phyloP scores from a whole-genome alignment of 2,329 filamentous ascomycete species.

The Trichoderma pleuroti region DNA sequence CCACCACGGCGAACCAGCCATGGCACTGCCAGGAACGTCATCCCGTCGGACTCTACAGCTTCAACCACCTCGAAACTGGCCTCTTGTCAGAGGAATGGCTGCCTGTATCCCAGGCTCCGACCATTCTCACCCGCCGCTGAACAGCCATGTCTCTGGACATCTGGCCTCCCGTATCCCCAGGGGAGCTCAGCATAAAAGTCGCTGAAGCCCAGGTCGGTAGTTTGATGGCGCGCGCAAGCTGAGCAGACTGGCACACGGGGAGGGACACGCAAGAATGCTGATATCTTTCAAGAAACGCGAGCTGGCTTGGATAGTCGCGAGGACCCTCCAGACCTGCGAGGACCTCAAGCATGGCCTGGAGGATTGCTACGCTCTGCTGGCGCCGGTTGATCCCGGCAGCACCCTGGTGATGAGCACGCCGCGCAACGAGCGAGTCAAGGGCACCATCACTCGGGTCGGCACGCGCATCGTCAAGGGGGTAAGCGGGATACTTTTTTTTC shows the following conservation, averaged over 20 bases:
- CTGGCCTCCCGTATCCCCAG: conserved; percentile 53
- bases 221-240: not conserved
- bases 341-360: conserved; percentile 66
- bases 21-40: not conserved
- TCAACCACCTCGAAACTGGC: conserved; percentile 1
- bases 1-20: not conserved
- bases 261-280: conserved; percentile 26
- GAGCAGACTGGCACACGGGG: not conserved
- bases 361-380: conserved; percentile 83
- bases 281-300: conserved; percentile 45
- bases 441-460: conserved; percentile 84
- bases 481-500: conserved; percentile 34
- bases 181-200: conserved; percentile 48
- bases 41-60: not conserved
- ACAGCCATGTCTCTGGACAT: conserved; percentile 53
- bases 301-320: conserved; percentile 52
- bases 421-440: conserved; percentile 86
- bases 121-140: not conserved
- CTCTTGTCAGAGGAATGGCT: conserved; percentile 16
- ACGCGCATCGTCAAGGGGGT: conserved; percentile 90
- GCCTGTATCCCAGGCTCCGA: conserved; percentile 18
- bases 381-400: conserved; percentile 77
- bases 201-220: conserved; percentile 49
- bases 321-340: conserved; percentile 47
- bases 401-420: conserved; percentile 87